Base-by-base conservation (phyloP, 441 rosid species). In the Adansonia gregorii region DNA sequence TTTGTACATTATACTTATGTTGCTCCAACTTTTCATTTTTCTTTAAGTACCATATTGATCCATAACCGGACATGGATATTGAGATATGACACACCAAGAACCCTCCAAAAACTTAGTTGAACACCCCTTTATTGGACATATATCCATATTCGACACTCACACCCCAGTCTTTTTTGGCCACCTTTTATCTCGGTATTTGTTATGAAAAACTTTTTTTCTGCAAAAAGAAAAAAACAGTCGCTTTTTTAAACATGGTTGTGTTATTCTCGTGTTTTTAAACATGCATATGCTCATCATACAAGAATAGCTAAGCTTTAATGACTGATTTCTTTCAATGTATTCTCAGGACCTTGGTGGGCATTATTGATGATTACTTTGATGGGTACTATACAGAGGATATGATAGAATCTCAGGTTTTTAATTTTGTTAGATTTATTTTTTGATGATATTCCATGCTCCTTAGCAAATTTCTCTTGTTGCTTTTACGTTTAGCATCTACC, bases 371-470 rank as follows among this genome's bases (percentile, higher is more conserved):
- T 67, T 91, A 91, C 79, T 91, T 91, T 78, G 87, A 84, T 59
- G 93, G 93, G 66, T 91, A 87, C 81, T 91, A 82, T 82, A 86
- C 93, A 15, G 92, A 85, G 78, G 92, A 91, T 67, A 89, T 91
- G 95, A 72, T 86, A 81, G 95, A 89, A 86, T 87, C 93, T 75
- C 95, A 91, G 93, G 95, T 89, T 46, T 87, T 35, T 49, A 8
- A 12, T 67, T 83, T 74, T n/a, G 43, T 19, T 64, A 22, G 11
- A 6, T 10, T 6, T n/a, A 4, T 10, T 20, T 48, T 46, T 27
- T 68, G 4, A 69, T 69, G 43, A 45, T 64, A 56, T 68, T 67
- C 49, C 66, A 19, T 24, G 45, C 70, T 74, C 55, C 12, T 73
- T 8, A 11, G 45, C 46, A 75, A 74, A 61, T 48, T 19, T 63